Evolutionary conservation across 2,329 filamentous ascomycete species (phyloP).

Genomic region (Ophiostoma novo-ulmi): DNA sequence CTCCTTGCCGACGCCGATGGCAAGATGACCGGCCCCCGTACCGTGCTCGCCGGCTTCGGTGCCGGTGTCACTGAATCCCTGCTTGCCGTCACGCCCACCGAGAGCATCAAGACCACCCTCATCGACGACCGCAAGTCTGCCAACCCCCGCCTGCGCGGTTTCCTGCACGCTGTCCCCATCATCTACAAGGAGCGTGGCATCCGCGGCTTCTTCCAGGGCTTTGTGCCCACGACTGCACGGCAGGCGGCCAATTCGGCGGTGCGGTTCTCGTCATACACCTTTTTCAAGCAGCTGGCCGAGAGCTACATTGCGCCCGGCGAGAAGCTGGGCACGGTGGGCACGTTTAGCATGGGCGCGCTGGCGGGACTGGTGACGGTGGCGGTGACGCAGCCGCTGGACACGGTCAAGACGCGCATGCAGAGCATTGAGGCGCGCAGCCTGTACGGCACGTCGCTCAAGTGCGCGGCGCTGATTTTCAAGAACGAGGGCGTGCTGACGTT

Average conservation of each 20-base stretch:
- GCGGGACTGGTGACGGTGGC: slow-evolving; percentile 90
- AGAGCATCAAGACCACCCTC: slow-evolving; percentile 97
- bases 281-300: slow-evolving; percentile 82
- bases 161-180: slow-evolving; percentile 81
- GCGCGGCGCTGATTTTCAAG: slow-evolving; percentile 75
- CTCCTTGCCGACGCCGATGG: slow-evolving; percentile 77
- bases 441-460: slow-evolving; percentile 85
- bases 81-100: slow-evolving; percentile 90
- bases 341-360: slow-evolving; percentile 83
- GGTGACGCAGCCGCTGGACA: slow-evolving; percentile 72
- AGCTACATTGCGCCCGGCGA: slow-evolving; percentile 90
- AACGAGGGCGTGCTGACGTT: slow-evolving; percentile 86
- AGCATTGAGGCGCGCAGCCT: slow-evolving; percentile 74
- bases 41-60: slow-evolving; percentile 88
- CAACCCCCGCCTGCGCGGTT: slow-evolving; percentile 83
- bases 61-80: slow-evolving; percentile 92
- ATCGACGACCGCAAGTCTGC: slow-evolving; percentile 90
- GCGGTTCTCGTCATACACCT: slow-evolving; percentile 86
- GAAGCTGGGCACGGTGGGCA: slow-evolving; percentile 81
- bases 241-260: slow-evolving; percentile 93
- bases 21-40: slow-evolving; percentile 82
- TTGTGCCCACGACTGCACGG: slow-evolving; percentile 87
- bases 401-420: slow-evolving; percentile 97
- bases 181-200: slow-evolving; percentile 85
- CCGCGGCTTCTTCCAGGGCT: slow-evolving; percentile 92